These are phyloP conservation scores for Epichloe scottii DNA, from an alignment of 2,329 filamentous ascomycete species.

Conservation along the genomic window DNA sequence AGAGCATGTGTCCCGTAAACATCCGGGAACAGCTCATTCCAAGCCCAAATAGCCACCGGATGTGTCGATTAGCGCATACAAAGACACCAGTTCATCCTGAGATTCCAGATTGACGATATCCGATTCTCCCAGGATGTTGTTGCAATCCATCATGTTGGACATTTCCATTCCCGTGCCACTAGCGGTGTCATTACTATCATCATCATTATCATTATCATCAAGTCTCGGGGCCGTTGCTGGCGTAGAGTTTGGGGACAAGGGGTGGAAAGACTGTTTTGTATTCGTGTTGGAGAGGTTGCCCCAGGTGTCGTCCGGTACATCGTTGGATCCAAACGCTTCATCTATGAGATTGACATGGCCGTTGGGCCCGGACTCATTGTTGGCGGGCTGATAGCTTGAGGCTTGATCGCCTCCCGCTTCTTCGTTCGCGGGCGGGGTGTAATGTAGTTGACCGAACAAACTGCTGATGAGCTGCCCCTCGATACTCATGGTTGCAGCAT, in stretches of 20 bases:
- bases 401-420: background rate
- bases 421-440: background rate
- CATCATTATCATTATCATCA: background rate
- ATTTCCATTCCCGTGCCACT: background rate
- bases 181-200: background rate
- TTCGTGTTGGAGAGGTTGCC: background rate
- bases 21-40: background rate
- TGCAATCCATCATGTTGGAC: background rate
- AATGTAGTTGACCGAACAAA: slow-evolving; percentile 15
- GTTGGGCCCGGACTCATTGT: too few species aligned
- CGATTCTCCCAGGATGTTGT: background rate
- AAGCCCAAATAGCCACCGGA: background rate
- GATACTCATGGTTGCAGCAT: slow-evolving; percentile 10
- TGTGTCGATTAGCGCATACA: slow-evolving; percentile 2
- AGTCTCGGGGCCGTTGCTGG: background rate
- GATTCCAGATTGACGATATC: slow-evolving; percentile 1
- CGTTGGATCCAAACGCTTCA: background rate
- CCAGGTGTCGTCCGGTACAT: background rate
- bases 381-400: background rate
- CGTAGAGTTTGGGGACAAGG: background rate
- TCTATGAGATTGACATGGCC: background rate
- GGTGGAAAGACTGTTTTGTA: background rate
- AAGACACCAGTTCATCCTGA: background rate
- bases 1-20: too few species aligned
- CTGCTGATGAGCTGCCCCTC: slow-evolving; percentile 13